phyloP scores from a whole-genome alignment of 371 early-diverging fungal species.

The Amoeboaphelidium protococcarum region DNA sequence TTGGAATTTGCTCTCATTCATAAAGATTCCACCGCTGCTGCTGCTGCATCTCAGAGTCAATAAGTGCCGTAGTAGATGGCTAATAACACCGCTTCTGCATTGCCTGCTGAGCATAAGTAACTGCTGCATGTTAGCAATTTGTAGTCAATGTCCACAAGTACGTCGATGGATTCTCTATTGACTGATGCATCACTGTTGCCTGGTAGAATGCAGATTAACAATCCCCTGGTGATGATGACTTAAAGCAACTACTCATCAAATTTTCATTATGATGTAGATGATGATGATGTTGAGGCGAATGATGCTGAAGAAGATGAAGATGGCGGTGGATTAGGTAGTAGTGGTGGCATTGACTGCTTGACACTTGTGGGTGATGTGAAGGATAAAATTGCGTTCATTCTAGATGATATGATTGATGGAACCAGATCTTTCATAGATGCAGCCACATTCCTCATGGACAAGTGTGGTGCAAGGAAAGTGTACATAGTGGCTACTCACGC shows the following conservation, averaged over 20 bases:
- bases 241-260: too few species aligned
- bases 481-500: conserved; percentile 85
- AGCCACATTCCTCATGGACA: conserved; percentile 32
- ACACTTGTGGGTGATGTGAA: conserved; percentile 75
- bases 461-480: conserved; percentile 49
- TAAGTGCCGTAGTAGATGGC: not conserved
- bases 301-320: too few species aligned
- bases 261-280: too few species aligned
- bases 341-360: conserved; percentile 3
- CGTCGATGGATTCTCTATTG: too few species aligned
- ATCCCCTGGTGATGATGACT: too few species aligned
- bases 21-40: conserved; percentile 29
- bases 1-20: conserved; percentile 89
- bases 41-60: too few species aligned
- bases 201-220: too few species aligned
- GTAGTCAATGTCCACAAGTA: too few species aligned
- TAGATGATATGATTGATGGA: conserved; percentile 75
- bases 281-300: too few species aligned
- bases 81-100: not conserved
- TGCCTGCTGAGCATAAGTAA: not conserved
- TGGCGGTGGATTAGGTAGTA: not conserved
- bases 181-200: too few species aligned
- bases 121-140: too few species aligned
- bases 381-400: conserved; percentile 8
- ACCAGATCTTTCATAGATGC: conserved; percentile 68